Conservation (phyloP, 1,139 yeast genomes). For the Protomyces macrosporus region DNA sequence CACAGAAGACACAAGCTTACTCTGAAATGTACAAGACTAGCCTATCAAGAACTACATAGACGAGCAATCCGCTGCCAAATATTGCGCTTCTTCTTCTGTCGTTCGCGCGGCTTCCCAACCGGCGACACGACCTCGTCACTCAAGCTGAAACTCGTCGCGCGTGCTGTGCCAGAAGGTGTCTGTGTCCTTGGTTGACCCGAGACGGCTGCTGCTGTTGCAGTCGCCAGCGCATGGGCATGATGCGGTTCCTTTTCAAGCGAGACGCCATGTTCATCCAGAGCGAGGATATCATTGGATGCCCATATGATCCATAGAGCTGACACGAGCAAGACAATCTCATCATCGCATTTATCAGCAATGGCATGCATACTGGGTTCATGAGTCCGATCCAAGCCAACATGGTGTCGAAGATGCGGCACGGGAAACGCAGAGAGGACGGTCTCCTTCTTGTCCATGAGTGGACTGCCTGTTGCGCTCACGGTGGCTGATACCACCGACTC, state of each 20-base stretch:
- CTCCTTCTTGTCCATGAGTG: neutral
- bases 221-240: neutral
- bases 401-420: constrained; percentile 6
- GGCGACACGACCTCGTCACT: neutral
- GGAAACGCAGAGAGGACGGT: constrained; percentile 4
- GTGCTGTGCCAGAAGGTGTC: neutral
- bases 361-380: constrained; percentile 10
- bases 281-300: constrained; percentile 13
- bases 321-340: neutral
- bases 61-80: neutral
- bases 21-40: neutral
- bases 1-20: neutral
- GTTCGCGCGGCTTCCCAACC: neutral
- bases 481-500: neutral
- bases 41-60: neutral
- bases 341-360: neutral
- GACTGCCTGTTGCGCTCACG: neutral
- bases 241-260: neutral
- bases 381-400: neutral
- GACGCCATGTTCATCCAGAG: neutral
- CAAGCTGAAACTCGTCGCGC: neutral
- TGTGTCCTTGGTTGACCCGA: no score
- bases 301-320: constrained; percentile 18
- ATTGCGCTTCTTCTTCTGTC: neutral
- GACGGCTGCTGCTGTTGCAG: no score